phyloP scores from a whole-genome alignment of 1,139 yeast species.

The Geotrichum australiense region DNA sequence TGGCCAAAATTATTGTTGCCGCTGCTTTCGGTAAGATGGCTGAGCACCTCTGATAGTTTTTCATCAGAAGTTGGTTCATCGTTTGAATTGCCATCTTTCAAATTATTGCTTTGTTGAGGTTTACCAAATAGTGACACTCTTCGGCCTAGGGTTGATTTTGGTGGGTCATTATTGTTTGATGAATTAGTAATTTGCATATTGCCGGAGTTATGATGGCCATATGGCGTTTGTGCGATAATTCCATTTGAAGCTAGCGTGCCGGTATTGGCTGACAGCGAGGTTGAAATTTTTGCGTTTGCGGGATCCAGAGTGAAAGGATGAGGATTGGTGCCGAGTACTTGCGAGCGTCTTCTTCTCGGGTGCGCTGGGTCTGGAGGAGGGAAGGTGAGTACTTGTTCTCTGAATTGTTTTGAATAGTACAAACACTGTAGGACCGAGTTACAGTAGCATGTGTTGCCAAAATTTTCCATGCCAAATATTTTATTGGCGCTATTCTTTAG shows the following conservation, averaged over 20 bases:
- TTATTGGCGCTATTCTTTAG: slow-evolving; percentile 36
- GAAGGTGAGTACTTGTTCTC: slow-evolving; percentile 49
- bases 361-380: slow-evolving; percentile 30
- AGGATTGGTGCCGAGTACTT: slow-evolving; percentile 31
- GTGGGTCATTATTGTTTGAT: not conserved
- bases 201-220: no score
- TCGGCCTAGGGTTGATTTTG: slow-evolving; percentile 15
- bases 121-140: slow-evolving; percentile 24
- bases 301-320: slow-evolving; percentile 36
- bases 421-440: slow-evolving; percentile 87
- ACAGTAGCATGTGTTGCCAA: slow-evolving; percentile 90
- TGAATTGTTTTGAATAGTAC: slow-evolving; percentile 63
- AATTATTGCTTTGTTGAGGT: not conserved
- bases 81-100: slow-evolving; percentile 5
- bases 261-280: slow-evolving; percentile 16
- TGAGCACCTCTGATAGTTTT: slow-evolving; percentile 8
- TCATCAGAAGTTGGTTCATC: slow-evolving; percentile 1
- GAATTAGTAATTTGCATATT: not conserved
- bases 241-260: slow-evolving; percentile 7
- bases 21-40: slow-evolving; percentile 9
- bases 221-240: no score
- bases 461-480: slow-evolving; percentile 90
- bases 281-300: slow-evolving; percentile 20
- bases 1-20: slow-evolving; percentile 7
- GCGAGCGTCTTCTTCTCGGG: slow-evolving; percentile 15